Conservation (phyloP, 1,139 yeast species). For the Blastobotrys indianensis region DNA sequence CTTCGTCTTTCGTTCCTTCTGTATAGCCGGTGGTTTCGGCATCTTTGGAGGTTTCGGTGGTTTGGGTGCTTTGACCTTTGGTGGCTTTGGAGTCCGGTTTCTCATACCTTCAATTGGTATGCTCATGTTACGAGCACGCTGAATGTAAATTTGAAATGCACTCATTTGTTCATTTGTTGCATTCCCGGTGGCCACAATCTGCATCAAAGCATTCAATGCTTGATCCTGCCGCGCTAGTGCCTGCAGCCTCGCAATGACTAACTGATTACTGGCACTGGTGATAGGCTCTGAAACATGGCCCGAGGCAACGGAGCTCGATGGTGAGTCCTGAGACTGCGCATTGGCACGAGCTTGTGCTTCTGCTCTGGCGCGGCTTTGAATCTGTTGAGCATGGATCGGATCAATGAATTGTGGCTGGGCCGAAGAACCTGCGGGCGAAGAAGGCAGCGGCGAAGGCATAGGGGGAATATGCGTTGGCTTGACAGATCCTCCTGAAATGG, state of each 20-base stretch:
- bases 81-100: conserved; percentile 3
- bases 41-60: conserved; percentile 23
- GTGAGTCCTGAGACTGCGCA: not conserved
- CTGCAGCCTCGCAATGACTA: conserved; percentile 78
- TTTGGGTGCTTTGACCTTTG: conserved; percentile 2
- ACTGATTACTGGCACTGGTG: conserved; percentile 47
- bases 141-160: conserved; percentile 72
- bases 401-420: not conserved
- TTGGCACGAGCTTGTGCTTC: not conserved
- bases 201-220: conserved; percentile 65
- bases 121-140: conserved; percentile 72
- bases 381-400: conserved; percentile 1
- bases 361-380: not conserved
- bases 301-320: conserved; percentile 12
- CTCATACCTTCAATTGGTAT: conserved; percentile 29
- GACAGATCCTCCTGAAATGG: not conserved
- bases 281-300: conserved; percentile 15
- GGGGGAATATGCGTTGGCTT: not conserved
- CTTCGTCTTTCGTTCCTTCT: conserved; percentile 20
- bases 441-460: not conserved
- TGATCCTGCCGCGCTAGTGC: conserved; percentile 72
- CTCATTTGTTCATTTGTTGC: conserved; percentile 67
- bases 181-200: conserved; percentile 72
- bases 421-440: not conserved
- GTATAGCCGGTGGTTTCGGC: conserved; percentile 17